phyloP scores from a whole-genome alignment of 176 grass and related monocot genomes.

The Oropetium thomaeum region DNA sequence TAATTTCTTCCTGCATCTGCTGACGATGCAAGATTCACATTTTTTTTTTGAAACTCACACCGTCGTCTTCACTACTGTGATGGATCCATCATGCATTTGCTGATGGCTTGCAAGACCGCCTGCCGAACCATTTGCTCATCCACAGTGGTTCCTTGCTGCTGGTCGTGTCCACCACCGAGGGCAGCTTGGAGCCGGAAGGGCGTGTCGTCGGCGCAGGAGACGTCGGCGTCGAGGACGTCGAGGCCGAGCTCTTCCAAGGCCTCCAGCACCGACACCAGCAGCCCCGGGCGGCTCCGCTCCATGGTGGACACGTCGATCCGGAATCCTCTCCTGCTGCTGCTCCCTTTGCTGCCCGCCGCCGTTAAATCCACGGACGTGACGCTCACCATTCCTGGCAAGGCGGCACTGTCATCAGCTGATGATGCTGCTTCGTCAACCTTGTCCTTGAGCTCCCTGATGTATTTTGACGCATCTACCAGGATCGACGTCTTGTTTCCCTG shows the following conservation, averaged over 20 bases:
- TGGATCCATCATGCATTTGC: constrained; percentile 30
- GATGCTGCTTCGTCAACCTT: constrained; percentile 40
- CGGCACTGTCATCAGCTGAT: too few relatives aligned
- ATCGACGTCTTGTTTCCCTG: constrained; percentile 65
- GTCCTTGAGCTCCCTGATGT: constrained; percentile 66
- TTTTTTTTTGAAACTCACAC: too few relatives aligned
- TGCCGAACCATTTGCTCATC: constrained; percentile 55
- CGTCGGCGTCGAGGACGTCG: constrained; percentile 53
- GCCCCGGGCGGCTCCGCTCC: constrained; percentile 28
- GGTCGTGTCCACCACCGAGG: neutral
- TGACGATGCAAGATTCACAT: too few relatives aligned
- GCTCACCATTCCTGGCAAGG: constrained; percentile 17
- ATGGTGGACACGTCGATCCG: constrained; percentile 45
- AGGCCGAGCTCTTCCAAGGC: constrained; percentile 57
- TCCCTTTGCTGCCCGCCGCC: neutral
- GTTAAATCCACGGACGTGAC: constrained; percentile 31
- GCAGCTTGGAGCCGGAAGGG: constrained; percentile 49
- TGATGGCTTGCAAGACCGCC: constrained; percentile 54
- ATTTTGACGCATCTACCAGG: constrained; percentile 59
- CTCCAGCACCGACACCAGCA: constrained; percentile 55
- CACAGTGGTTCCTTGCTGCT: constrained; percentile 25
- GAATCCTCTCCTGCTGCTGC: constrained; percentile 19
- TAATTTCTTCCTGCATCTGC: neutral
- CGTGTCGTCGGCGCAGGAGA: constrained; percentile 37
- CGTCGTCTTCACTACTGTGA: too few relatives aligned